phyloP scores from a whole-genome alignment of 495 filamentous ascomycete species.

The Hypoxylon intermedium region DNA sequence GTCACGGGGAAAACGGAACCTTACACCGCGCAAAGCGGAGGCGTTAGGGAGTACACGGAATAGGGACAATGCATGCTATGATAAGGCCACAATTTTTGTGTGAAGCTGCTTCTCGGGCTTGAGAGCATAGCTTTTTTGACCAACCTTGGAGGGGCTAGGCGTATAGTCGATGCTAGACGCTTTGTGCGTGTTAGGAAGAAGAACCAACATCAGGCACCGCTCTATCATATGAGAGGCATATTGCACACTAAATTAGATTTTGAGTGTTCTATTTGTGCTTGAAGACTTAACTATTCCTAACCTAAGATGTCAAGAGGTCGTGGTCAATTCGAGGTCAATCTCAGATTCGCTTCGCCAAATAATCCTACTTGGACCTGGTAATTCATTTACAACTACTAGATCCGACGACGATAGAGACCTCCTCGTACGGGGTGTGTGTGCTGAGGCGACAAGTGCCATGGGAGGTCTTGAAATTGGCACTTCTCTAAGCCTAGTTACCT shows the following conservation, averaged over 20 bases:
- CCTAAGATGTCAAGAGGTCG: background rate
- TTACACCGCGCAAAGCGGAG: slow-evolving; percentile 23
- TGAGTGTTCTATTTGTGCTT: background rate
- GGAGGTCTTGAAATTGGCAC: too few species aligned
- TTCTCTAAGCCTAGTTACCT: too few species aligned
- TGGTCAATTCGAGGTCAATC: background rate
- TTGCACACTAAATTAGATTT: background rate
- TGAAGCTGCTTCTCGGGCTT: slow-evolving; percentile 15
- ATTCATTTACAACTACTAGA: too few species aligned
- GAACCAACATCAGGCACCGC: slow-evolving; percentile 12
- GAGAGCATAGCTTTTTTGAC: slow-evolving; percentile 15
- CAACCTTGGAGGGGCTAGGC: slow-evolving; percentile 2
- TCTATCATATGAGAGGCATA: background rate
- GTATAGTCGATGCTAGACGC: slow-evolving; percentile 8
- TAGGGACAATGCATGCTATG: slow-evolving; percentile 23
- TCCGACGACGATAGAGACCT: too few species aligned
- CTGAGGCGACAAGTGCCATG: too few species aligned
- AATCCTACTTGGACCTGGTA: too few species aligned
- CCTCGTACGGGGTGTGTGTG: too few species aligned
- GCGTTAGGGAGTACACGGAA: slow-evolving; percentile 31
- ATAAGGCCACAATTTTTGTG: slow-evolving; percentile 8
- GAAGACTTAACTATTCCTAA: background rate
- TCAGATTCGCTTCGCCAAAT: too few species aligned
- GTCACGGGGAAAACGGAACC: slow-evolving; percentile 17
- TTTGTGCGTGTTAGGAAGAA: slow-evolving; percentile 4